These are phyloP conservation scores for Clavispora phyllophila DNA, from an alignment of 805 yeast genomes.

Conservation along the genomic window DNA sequence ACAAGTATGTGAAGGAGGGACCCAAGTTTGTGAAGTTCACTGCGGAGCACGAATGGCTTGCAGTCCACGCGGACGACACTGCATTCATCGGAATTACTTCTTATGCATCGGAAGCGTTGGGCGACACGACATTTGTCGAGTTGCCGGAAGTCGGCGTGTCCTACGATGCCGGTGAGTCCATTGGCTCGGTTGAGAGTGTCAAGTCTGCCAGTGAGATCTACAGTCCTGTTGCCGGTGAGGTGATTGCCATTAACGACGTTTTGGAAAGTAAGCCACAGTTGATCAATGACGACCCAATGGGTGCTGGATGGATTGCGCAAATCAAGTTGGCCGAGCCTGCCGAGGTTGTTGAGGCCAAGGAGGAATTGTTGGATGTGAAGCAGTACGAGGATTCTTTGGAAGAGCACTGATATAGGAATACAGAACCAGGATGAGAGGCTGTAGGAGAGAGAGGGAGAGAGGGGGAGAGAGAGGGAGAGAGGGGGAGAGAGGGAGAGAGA, in stretches of 20 bases:
- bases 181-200: conserved; percentile 93
- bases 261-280: conserved; percentile 70
- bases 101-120: conserved; percentile 94
- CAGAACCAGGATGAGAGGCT: too few relatives aligned
- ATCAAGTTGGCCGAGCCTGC: conserved; percentile 48
- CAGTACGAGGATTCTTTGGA: conserved; percentile 55
- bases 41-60: conserved; percentile 92
- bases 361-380: conserved; percentile 48
- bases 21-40: conserved; percentile 64
- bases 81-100: conserved; percentile 88
- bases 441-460: too few relatives aligned
- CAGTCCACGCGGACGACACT: conserved; percentile 74
- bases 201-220: conserved; percentile 92
- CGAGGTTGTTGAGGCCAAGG: conserved; percentile 27
- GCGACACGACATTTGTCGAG: conserved; percentile 94
- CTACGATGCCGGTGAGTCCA: conserved; percentile 67
- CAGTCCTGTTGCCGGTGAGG: conserved; percentile 76
- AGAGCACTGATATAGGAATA: conserved; percentile 25
- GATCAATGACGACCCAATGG: conserved; percentile 86
- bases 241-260: conserved; percentile 63
- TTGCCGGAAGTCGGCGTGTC: conserved; percentile 68
- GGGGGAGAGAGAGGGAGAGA: too few relatives aligned
- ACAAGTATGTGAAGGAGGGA: conserved; percentile 35
- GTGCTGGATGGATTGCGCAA: conserved; percentile 90
- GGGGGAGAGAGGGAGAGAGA: too few relatives aligned